These are phyloP conservation scores for Suillus subalutaceus DNA, from an alignment of 768 basidiomycete genomes.

Conservation along the genomic window DNA sequence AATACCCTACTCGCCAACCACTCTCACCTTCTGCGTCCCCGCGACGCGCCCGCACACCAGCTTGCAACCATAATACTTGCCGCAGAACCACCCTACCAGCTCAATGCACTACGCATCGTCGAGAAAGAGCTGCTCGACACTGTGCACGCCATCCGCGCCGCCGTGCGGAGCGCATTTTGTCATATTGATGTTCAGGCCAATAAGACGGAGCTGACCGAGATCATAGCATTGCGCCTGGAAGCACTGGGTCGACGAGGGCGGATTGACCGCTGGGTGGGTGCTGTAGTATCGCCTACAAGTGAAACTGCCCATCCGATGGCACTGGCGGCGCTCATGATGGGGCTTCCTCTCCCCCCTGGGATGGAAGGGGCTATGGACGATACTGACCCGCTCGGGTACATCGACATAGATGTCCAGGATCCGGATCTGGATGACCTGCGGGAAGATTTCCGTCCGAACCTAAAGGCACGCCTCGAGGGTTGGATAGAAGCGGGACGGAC, in stretches of 20 bases:
- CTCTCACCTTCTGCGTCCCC: slow-evolving; percentile 61
- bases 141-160: slow-evolving; percentile 43
- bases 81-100: slow-evolving; percentile 25
- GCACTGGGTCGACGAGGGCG: slow-evolving; percentile 47
- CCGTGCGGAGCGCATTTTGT: slow-evolving; percentile 49
- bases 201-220: slow-evolving; percentile 44
- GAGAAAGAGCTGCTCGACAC: slow-evolving; percentile 57
- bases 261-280: slow-evolving; percentile 55
- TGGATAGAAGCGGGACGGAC: slow-evolving; percentile 49
- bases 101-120: slow-evolving; percentile 44
- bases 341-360: slow-evolving; percentile 44
- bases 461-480: slow-evolving; percentile 59
- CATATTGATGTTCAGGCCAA: slow-evolving; percentile 46
- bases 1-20: slow-evolving; percentile 47
- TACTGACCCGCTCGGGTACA: slow-evolving; percentile 50
- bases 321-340: slow-evolving; percentile 69
- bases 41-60: slow-evolving; percentile 52
- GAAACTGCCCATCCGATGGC: slow-evolving; percentile 52
- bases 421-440: slow-evolving; percentile 61
- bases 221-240: slow-evolving; percentile 45
- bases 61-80: slow-evolving; percentile 45
- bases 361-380: slow-evolving; percentile 41
- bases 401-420: slow-evolving; percentile 55
- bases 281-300: slow-evolving; percentile 42
- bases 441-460: slow-evolving; percentile 61